Conservation (phyloP, 2,329 filamentous ascomycete species). For the Aschersonia sp. region DNA sequence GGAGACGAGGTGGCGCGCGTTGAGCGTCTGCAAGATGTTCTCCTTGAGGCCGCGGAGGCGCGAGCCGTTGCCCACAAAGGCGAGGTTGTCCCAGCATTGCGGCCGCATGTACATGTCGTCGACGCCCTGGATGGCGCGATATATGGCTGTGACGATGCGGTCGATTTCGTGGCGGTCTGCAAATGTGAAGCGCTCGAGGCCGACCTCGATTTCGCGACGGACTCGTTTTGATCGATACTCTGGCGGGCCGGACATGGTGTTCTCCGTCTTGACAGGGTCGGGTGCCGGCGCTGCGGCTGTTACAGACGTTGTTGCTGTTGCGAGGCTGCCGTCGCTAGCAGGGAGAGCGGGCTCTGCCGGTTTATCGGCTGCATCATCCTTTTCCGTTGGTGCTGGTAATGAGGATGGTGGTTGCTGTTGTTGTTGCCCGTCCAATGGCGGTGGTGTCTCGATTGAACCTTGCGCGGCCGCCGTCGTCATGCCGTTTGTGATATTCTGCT, state of each 20-base stretch:
- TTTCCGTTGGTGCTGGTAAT: neutral
- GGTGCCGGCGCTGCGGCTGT: neutral
- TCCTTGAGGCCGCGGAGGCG: slow-evolving; percentile 69
- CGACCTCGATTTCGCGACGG: slow-evolving; percentile 60
- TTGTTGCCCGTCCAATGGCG: slow-evolving; percentile 1
- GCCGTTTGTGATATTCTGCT: slow-evolving; percentile 11
- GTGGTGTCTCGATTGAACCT: slow-evolving; percentile 2
- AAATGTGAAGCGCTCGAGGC: slow-evolving; percentile 59
- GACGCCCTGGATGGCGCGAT: slow-evolving; percentile 69
- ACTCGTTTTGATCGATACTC: slow-evolving; percentile 39
- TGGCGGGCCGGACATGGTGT: slow-evolving; percentile 14
- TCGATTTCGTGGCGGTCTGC: slow-evolving; percentile 62
- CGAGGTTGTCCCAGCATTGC: slow-evolving; percentile 79
- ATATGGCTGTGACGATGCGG: slow-evolving; percentile 69
- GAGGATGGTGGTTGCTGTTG: neutral
- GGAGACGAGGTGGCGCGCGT: slow-evolving; percentile 74
- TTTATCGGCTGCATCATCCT: neutral
- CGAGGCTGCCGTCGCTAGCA: neutral
- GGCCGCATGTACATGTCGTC: slow-evolving; percentile 75
- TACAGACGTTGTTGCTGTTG: neutral
- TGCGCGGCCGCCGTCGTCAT: slow-evolving; percentile 3
- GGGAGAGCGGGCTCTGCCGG: neutral
- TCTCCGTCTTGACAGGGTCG: slow-evolving; percentile 1
- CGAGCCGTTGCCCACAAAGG: slow-evolving; percentile 81
- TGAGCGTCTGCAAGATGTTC: slow-evolving; percentile 67